Percentiles rank a stretch among this genome's conserved stretches.
phyloP scores from a whole-genome alignment of 2,329 filamentous ascomycete species.

The Torrubiellomyces zombiae region DNA sequence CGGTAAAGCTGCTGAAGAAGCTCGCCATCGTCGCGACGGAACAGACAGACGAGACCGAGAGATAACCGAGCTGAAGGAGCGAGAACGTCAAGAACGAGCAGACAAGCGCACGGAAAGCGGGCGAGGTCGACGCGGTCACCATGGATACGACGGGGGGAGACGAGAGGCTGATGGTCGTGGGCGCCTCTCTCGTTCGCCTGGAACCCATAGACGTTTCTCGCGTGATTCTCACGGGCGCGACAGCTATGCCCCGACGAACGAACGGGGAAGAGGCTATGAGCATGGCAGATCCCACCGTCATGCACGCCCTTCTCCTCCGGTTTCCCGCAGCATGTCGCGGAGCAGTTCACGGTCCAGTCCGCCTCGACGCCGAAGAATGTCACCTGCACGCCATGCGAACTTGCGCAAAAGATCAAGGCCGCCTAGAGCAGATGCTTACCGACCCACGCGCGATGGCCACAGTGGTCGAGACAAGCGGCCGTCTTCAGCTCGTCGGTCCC shows the following conservation, averaged over 20 bases:
- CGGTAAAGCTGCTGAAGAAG: slow-evolving; percentile 64
- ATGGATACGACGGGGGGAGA: slow-evolving; percentile 26
- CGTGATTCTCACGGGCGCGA: slow-evolving; percentile 31
- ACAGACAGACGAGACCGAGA: slow-evolving; percentile 57
- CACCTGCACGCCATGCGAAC: slow-evolving; percentile 14
- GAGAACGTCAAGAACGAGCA: slow-evolving; percentile 39
- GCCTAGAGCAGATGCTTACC: slow-evolving; percentile 13
- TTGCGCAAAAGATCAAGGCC: slow-evolving; percentile 24
- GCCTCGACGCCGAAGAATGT: slow-evolving; percentile 17
- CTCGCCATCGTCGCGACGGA: slow-evolving; percentile 53
- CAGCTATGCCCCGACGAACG: slow-evolving; percentile 34
- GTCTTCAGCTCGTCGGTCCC: slow-evolving; percentile 11
- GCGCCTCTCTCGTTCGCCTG: slow-evolving; percentile 30
- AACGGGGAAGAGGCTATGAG: slow-evolving; percentile 22
- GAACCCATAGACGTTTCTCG: slow-evolving; percentile 23
- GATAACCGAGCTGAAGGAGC: slow-evolving; percentile 48
- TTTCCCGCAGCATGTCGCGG: slow-evolving; percentile 13
- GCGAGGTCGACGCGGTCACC: slow-evolving; percentile 35
- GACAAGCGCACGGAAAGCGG: slow-evolving; percentile 36
- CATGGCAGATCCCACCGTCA: slow-evolving; percentile 12
- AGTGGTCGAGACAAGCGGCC: slow-evolving; percentile 9
- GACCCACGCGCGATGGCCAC: slow-evolving; percentile 9
- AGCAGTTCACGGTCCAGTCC: slow-evolving; percentile 16
- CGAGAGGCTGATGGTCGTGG: slow-evolving; percentile 25
- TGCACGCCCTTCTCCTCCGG: slow-evolving; percentile 18